Evolutionary conservation across 305 asterid species (phyloP).

Genomic region (Ruellia speciosa): DNA sequence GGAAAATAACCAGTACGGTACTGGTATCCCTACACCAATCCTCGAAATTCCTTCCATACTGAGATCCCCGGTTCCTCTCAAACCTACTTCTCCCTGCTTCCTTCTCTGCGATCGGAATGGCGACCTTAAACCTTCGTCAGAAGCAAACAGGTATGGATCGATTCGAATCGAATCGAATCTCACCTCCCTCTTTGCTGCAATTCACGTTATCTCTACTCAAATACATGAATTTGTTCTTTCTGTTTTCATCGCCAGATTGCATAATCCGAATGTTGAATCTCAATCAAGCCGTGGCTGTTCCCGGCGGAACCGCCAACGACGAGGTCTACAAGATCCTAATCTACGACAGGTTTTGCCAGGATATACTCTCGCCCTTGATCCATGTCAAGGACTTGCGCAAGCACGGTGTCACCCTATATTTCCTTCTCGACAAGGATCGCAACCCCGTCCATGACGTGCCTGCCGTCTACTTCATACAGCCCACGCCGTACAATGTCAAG

Average conservation of each 20-base stretch:
- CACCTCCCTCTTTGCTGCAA: background rate
- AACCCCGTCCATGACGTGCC: conserved; percentile 95
- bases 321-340: conserved; percentile 96
- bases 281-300: conserved; percentile 65
- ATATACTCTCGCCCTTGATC: conserved; percentile 85
- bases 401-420: conserved; percentile 91
- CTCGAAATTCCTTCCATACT: background rate
- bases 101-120: background rate
- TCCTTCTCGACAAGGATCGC: conserved; percentile 92
- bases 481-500: conserved; percentile 68
- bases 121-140: conserved; percentile 86
- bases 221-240: background rate
- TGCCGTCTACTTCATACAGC: conserved; percentile 81
- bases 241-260: conserved; percentile 45
- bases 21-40: too few species aligned
- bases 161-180: too few species aligned
- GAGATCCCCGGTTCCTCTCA: background rate
- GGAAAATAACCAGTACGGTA: too few species aligned
- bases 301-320: conserved; percentile 73
- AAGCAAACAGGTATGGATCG: conserved; percentile 63
- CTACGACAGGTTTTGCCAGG: conserved; percentile 89
- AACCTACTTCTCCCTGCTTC: background rate
- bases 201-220: background rate
- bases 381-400: conserved; percentile 94
- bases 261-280: conserved; percentile 89